Conservation (phyloP, 176 grass and related monocot genomes). For the Eleusine indica region DNA sequence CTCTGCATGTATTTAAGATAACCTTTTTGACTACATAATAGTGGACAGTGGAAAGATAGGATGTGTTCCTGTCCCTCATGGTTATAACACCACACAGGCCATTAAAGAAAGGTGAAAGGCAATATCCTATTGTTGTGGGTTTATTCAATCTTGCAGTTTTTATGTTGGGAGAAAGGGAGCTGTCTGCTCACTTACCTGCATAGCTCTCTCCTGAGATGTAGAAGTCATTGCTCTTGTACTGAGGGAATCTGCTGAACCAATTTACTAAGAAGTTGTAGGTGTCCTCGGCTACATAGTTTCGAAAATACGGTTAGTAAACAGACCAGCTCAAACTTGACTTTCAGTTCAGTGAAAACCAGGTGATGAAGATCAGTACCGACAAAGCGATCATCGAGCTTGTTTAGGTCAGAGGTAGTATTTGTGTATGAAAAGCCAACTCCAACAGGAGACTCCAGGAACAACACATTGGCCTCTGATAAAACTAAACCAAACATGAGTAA, state of each 20-base stretch:
- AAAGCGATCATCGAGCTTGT: constrained; percentile 24
- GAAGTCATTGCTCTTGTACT: constrained; percentile 46
- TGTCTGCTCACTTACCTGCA: constrained; percentile 41
- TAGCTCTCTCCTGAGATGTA: constrained; percentile 60
- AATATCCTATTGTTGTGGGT: constrained; percentile 23
- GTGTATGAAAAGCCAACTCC: constrained; percentile 55
- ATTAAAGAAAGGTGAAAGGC: constrained; percentile 11
- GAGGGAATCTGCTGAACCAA: constrained; percentile 49
- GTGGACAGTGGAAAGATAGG: constrained; percentile 18
- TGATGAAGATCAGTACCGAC: constrained; percentile 35
- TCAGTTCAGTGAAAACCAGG: neutral
- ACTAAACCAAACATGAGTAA: constrained; percentile 8
- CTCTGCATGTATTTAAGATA: constrained; percentile 26
- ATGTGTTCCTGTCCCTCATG: constrained; percentile 36
- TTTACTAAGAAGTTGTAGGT: constrained; percentile 44
- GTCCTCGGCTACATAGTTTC: constrained; percentile 30
- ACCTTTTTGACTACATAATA: constrained; percentile 47
- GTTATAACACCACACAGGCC: constrained; percentile 16
- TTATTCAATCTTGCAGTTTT: constrained; percentile 34
- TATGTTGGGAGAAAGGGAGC: constrained; percentile 41
- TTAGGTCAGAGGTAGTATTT: constrained; percentile 42
- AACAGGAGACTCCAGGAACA: constrained; percentile 50
- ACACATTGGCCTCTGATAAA: constrained; percentile 37
- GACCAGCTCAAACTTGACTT: neutral
- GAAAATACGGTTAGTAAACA: neutral